Evolutionary conservation across 108 stramenopile species (phyloP).

Genomic region (Cyclotella choctawhatcheeana): DNA sequence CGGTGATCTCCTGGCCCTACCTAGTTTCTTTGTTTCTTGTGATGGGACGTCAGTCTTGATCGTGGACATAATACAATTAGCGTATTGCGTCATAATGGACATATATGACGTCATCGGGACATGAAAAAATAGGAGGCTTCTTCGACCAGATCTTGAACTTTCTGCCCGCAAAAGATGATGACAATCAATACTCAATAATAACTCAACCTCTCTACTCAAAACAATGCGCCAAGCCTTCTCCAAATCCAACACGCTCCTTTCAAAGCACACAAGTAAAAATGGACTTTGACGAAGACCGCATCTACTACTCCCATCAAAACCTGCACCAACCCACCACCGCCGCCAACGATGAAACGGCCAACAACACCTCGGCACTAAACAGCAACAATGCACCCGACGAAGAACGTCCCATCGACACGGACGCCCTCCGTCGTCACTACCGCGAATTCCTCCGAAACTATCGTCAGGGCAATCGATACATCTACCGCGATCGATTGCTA

Average conservation of each 20-base stretch:
- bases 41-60: no score
- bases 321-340: slow-evolving; percentile 47
- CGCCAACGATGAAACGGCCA: not conserved
- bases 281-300: slow-evolving; percentile 86
- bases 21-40: no score
- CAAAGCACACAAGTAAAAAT: not conserved
- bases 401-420: slow-evolving; percentile 49
- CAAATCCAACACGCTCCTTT: not conserved
- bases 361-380: slow-evolving; percentile 1
- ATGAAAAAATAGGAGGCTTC: no score
- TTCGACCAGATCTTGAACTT: no score
- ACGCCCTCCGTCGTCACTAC: slow-evolving; percentile 81
- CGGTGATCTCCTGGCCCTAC: no score
- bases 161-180: no score
- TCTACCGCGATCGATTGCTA: slow-evolving; percentile 81
- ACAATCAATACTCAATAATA: no score
- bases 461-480: slow-evolving; percentile 76
- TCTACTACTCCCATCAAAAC: slow-evolving; percentile 90
- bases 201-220: no score
- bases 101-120: no score
- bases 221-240: no score
- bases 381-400: slow-evolving; percentile 34
- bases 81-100: no score
- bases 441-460: slow-evolving; percentile 62
- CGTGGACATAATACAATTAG: no score